Evolutionary conservation across 306 rosid genomes (phyloP), one percentile per base, ranked within the genome.

Genomic region (Senna siamea): DNA sequence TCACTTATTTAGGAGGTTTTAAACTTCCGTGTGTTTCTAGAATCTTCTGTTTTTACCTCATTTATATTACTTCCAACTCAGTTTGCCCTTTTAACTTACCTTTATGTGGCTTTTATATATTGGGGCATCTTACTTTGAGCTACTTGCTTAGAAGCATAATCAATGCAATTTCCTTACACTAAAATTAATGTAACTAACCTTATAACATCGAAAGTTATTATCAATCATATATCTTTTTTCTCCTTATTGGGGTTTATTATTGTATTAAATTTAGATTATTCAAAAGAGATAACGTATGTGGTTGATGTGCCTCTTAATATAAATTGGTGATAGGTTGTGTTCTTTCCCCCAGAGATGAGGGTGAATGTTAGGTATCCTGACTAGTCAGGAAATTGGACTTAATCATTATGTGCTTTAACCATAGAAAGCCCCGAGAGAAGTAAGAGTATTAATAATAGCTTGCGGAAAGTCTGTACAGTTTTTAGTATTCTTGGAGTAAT

Each of bases 241-340:
- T 26, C 3, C 30, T 26, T 3, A 26, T 3, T 26, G 3, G 30
- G 30, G 11, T 43, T 5, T 12, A 28, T 40, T 10, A 23, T 19
- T 18, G 13, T 32, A 1, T 30, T 55, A 22, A 11, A 23, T 71
- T 46, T 8, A 35, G 66, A 35, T 34, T 71, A 78, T 61, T 54
- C 15, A 4, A 44, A 71, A 48, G n/a, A 32, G 43, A n/a, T 47
- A 43, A 72, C 11, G 15, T 47, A 17, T 51, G 23, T 61, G 6
- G 28, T 35, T 74, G 51, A 60, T 52, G n/a, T 50, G 40, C 38
- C 73, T 54, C n/a, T 70, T 7, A 8, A 5, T 22, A 48, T 15
- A n/a, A 11, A 37, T 69, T 47, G 13, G 9, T 23, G 5, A 59
- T 32, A 32, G 65, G 65, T 6, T 32, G 44, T 59, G 22, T 32